A percentile compares a stretch with the other conserved stretches of the same genome.
These are phyloP conservation scores for Coemansia sp. DNA, from an alignment of 192 early-diverging fungal genomes.

Conservation along the genomic window DNA sequence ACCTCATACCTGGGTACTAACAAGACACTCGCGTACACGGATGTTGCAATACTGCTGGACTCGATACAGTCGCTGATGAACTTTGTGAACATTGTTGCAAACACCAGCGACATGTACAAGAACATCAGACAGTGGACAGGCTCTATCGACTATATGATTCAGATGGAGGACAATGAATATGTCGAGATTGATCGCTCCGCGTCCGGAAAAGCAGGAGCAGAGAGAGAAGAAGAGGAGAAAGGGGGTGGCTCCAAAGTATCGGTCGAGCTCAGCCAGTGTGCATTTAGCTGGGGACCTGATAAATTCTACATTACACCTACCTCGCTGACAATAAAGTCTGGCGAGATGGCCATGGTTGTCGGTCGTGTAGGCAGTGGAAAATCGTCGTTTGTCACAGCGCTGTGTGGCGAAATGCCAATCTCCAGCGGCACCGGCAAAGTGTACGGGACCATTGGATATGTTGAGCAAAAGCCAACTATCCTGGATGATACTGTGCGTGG, in stretches of 20 bases:
- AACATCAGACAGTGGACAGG: background rate
- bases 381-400: constrained; percentile 59
- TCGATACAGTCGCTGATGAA: constrained; percentile 23
- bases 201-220: too few relatives aligned
- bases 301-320: constrained; percentile 62
- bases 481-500: constrained; percentile 47
- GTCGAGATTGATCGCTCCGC: constrained; percentile 1
- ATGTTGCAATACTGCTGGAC: constrained; percentile 16
- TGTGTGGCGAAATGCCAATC: constrained; percentile 87
- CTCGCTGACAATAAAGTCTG: constrained; percentile 58
- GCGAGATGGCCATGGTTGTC: constrained; percentile 76
- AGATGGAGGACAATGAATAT: background rate
- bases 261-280: constrained; percentile 20
- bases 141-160: constrained; percentile 7
- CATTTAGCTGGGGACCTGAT: constrained; percentile 28
- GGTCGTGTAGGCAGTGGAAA: constrained; percentile 82
- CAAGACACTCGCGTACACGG: constrained; percentile 11
- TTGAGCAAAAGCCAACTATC: constrained; percentile 45
- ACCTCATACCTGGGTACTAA: constrained; percentile 55
- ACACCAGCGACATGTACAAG: background rate
- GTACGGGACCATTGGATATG: constrained; percentile 58
- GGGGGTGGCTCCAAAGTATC: background rate
- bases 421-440: constrained; percentile 64
- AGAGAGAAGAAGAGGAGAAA: too few relatives aligned
- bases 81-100: constrained; percentile 3